Conservation (phyloP, 2,329 filamentous ascomycete genomes). For the Onygenales sp. region DNA sequence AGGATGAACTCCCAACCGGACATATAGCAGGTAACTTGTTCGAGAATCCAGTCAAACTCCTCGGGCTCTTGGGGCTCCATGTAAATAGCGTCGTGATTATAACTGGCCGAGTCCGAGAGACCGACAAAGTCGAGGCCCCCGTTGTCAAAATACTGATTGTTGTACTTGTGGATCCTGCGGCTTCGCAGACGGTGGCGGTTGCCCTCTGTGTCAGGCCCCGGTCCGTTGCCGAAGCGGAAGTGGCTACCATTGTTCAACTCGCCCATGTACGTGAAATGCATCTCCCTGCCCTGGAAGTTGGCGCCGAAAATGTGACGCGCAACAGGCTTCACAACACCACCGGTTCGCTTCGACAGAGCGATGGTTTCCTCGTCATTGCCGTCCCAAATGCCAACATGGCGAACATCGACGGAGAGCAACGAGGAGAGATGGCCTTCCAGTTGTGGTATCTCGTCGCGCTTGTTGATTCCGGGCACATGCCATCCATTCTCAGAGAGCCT, state of each 20-base stretch:
- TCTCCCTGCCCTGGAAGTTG: background rate
- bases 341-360: background rate
- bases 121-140: background rate
- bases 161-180: background rate
- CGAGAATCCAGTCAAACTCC: background rate
- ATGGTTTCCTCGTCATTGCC: background rate
- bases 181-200: slow-evolving; percentile 1
- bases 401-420: background rate
- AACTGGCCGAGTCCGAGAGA: background rate
- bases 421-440: background rate
- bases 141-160: slow-evolving; percentile 1
- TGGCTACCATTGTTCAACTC: background rate
- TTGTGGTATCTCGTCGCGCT: background rate
- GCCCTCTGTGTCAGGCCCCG: background rate
- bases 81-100: background rate
- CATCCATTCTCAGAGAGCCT: background rate
- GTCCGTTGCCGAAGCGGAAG: background rate
- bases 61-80: background rate
- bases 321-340: background rate
- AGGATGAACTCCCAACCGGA: background rate
- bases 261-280: background rate
- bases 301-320: background rate
- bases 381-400: background rate
- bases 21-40: slow-evolving; percentile 1
- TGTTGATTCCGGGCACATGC: background rate